Conservation (phyloP, 805 yeast species). For the Candida nonsorbophila region DNA sequence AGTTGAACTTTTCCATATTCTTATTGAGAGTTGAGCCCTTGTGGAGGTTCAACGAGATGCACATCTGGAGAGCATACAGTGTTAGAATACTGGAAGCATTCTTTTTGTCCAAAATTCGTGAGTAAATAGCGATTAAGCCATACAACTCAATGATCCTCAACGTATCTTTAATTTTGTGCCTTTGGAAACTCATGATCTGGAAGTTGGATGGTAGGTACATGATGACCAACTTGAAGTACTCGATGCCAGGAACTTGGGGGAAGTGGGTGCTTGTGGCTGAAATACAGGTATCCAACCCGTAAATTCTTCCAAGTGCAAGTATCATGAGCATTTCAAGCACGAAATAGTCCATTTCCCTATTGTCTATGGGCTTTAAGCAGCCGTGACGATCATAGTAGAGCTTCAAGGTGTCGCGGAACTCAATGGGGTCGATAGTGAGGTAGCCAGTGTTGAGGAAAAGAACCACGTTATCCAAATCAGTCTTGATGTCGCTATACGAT, state of each 20-base stretch:
- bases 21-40: conserved; percentile 9
- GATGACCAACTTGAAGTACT: conserved; percentile 14
- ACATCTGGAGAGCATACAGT: conserved; percentile 18
- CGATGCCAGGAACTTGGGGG: conserved; percentile 15
- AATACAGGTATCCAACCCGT: conserved; percentile 6
- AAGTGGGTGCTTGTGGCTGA: conserved; percentile 6
- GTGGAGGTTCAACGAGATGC: conserved; percentile 20
- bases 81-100: conserved; percentile 19
- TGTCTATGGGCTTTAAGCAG: background rate
- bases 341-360: conserved; percentile 11
- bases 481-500: background rate
- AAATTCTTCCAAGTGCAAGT: conserved; percentile 18
- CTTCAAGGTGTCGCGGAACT: conserved; percentile 9
- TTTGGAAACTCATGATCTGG: conserved; percentile 9
- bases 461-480: conserved; percentile 11
- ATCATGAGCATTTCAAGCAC: conserved; percentile 15
- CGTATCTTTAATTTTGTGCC: conserved; percentile 6
- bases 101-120: conserved; percentile 21
- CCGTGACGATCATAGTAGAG: conserved; percentile 11
- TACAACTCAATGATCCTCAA: conserved; percentile 18
- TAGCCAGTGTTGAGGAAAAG: conserved; percentile 19
- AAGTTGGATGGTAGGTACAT: conserved; percentile 15
- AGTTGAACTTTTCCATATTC: conserved; percentile 1
- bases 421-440: conserved; percentile 16
- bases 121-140: conserved; percentile 18